Conservation (phyloP, 1,284 basidiomycete species). For the Sanghuangporus baumii region DNA sequence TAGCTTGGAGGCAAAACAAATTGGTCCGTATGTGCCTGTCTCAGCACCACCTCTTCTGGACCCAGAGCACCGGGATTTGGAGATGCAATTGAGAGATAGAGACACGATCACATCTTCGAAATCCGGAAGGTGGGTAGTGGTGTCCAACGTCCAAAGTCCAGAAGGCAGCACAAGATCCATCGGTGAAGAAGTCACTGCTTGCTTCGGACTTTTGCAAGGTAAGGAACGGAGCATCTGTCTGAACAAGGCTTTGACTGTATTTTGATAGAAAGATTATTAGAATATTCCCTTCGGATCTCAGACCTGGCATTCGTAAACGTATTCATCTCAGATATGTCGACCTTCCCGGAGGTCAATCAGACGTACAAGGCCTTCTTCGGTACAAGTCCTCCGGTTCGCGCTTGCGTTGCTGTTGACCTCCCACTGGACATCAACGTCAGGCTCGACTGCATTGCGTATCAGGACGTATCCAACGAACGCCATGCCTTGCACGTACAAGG, state of each 20-base stretch:
- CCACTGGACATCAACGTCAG: conserved; percentile 51
- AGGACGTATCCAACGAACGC: conserved; percentile 40
- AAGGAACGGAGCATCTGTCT: conserved; percentile 5
- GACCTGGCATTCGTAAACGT: conserved; percentile 68
- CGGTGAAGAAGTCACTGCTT: conserved; percentile 58
- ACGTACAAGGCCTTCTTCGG: conserved; percentile 84
- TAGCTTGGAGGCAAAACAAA: conserved; percentile 48
- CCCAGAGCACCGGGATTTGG: conserved; percentile 20
- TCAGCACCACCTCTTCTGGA: conserved; percentile 51
- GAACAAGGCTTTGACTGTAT: conserved; percentile 53
- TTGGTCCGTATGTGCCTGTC: conserved; percentile 19
- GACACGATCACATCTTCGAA: background rate
- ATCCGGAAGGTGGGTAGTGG: conserved; percentile 42
- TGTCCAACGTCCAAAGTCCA: conserved; percentile 46
- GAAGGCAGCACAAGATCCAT: conserved; percentile 30
- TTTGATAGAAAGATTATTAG: conserved; percentile 1
- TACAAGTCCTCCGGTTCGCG: conserved; percentile 86
- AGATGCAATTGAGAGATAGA: background rate
- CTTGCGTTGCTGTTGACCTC: conserved; percentile 81
- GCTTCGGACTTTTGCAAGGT: conserved; percentile 60
- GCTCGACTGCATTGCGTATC: conserved; percentile 75
- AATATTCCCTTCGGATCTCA: background rate
- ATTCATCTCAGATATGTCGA: conserved; percentile 76
- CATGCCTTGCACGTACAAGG: conserved; percentile 90
- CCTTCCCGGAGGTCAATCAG: conserved; percentile 71